Conservation (phyloP, 108 stramenopile species). For the Nitzschia sp. region DNA sequence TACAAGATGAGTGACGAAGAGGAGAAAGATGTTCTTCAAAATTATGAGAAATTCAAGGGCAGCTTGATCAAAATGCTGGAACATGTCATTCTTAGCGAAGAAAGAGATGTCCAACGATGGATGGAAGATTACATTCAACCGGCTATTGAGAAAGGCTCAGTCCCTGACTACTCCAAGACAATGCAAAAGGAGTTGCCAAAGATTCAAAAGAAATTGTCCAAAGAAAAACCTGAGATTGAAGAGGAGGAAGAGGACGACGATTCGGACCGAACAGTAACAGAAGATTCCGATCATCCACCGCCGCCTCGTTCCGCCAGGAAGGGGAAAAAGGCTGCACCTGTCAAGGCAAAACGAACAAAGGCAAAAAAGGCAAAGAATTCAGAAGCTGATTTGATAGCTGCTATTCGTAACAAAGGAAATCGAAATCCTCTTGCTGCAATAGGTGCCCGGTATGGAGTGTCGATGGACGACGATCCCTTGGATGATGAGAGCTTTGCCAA, state of each 20-base stretch:
- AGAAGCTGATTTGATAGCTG: slow-evolving; percentile 60
- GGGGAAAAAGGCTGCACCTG: slow-evolving; percentile 32
- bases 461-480: slow-evolving; percentile 52
- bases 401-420: slow-evolving; percentile 61
- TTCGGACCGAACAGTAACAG: slow-evolving; percentile 31
- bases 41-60: slow-evolving; percentile 64
- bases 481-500: slow-evolving; percentile 69
- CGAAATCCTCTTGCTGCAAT: slow-evolving; percentile 53
- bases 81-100: slow-evolving; percentile 74
- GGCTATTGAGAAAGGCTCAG: slow-evolving; percentile 61
- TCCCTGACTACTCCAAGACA: slow-evolving; percentile 41
- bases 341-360: slow-evolving; percentile 40
- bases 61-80: slow-evolving; percentile 72
- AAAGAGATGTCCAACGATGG: slow-evolving; percentile 67
- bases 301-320: neutral
- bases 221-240: slow-evolving; percentile 21
- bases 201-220: slow-evolving; percentile 37
- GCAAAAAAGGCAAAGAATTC: slow-evolving; percentile 18
- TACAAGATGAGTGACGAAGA: slow-evolving; percentile 88
- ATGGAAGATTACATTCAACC: slow-evolving; percentile 76
- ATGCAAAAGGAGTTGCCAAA: slow-evolving; percentile 49
- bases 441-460: slow-evolving; percentile 64
- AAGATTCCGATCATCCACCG: slow-evolving; percentile 28
- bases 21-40: slow-evolving; percentile 68
- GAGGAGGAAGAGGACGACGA: slow-evolving; percentile 33